Evolutionary conservation across 2,329 filamentous ascomycete genomes (phyloP).

Genomic region (Alternaria brassicae): DNA sequence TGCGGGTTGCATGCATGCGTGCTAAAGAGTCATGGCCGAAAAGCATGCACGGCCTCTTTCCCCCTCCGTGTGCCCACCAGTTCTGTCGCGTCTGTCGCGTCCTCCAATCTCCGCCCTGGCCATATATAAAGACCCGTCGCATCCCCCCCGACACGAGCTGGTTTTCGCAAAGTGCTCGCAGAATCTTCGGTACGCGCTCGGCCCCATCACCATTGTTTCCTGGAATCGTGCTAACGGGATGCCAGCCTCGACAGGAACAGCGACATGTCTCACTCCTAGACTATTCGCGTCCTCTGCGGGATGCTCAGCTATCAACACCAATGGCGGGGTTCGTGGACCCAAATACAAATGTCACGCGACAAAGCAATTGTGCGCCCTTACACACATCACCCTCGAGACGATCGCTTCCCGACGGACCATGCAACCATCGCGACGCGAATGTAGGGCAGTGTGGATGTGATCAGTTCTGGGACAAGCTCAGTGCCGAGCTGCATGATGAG

Average conservation of each 20-base stretch:
- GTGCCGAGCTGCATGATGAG: conserved; percentile 42
- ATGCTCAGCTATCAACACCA: conserved; percentile 43
- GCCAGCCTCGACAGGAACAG: conserved; percentile 26
- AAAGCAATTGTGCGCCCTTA: conserved; percentile 20
- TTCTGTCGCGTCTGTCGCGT: conserved; percentile 18
- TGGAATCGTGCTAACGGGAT: conserved; percentile 33
- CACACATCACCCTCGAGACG: conserved; percentile 34
- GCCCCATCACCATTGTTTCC: conserved; percentile 26
- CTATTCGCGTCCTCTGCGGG: conserved; percentile 37
- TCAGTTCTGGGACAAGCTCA: conserved; percentile 58
- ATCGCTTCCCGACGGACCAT: conserved; percentile 59
- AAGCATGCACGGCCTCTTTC: conserved; percentile 34
- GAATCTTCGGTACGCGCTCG: conserved; percentile 41
- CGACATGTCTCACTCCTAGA: conserved; percentile 43
- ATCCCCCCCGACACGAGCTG: conserved; percentile 16
- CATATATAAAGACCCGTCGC: conserved; percentile 27
- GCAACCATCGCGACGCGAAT: conserved; percentile 60
- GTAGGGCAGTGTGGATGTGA: conserved; percentile 61
- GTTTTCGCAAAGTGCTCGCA: conserved; percentile 30
- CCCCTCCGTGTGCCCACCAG: conserved; percentile 27
- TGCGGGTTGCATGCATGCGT: conserved; percentile 22
- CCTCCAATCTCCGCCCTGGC: conserved; percentile 20
- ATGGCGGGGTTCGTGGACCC: conserved; percentile 47
- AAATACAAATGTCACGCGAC: conserved; percentile 29
- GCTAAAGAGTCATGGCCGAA: conserved; percentile 37